Percentiles rank a stretch among this genome's conserved stretches.
These are phyloP conservation scores for Colletotrichum noveboracense DNA, from an alignment of 2,329 filamentous ascomycete genomes.

Conservation along the genomic window DNA sequence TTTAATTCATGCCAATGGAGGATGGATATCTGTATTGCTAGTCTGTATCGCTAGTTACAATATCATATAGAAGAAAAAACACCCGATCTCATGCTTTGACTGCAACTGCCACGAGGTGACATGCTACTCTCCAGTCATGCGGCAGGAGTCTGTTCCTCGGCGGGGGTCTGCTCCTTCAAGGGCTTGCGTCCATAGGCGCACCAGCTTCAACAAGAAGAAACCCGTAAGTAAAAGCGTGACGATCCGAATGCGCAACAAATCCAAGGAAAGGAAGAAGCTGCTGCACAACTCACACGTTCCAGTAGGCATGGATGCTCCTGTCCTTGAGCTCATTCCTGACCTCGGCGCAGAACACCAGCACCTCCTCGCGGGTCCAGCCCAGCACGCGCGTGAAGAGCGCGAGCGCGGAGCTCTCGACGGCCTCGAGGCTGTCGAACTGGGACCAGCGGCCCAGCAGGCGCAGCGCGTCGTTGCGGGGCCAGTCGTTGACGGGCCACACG, in stretches of 20 bases:
- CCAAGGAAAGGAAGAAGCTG: neutral
- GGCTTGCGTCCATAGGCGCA: neutral
- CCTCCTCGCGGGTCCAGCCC: conserved; percentile 34
- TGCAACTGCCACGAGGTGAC: neutral
- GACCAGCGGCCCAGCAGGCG: conserved; percentile 37
- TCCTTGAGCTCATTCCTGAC: conserved; percentile 34
- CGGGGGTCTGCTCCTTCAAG: neutral
- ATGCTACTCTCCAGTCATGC: rapidly evolving
- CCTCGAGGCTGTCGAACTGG: conserved; percentile 5
- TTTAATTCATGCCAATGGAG: rapidly evolving
- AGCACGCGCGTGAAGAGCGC: conserved; percentile 35
- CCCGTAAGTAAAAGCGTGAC: neutral
- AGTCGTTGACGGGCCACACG: conserved; percentile 39
- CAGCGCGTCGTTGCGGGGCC: conserved; percentile 35
- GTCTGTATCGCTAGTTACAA: neutral
- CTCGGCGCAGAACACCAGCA: conserved; percentile 29
- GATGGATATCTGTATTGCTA: rapidly evolving
- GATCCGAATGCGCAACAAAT: neutral
- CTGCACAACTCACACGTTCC: conserved; percentile 2
- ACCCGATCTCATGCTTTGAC: neutral
- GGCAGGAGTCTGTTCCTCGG: neutral
- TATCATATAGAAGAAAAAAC: neutral
- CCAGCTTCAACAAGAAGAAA: rapidly evolving
- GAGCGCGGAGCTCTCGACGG: conserved; percentile 32
- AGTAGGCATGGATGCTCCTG: conserved; percentile 33